phyloP scores from a whole-genome alignment of 345 rosid species.

The Pseudoturritis turrita region DNA sequence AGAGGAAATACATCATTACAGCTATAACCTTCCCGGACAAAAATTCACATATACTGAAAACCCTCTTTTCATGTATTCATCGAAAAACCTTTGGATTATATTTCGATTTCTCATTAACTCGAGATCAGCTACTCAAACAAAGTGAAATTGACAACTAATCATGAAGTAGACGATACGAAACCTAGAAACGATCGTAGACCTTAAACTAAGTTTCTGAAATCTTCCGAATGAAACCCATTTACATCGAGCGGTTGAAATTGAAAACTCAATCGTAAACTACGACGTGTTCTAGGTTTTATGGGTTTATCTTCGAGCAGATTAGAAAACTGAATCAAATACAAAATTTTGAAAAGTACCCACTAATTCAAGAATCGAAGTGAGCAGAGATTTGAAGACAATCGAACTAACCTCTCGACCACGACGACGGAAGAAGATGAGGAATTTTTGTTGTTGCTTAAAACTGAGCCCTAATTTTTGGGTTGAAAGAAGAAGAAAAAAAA shows the following conservation, averaged over 20 bases:
- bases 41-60: background rate
- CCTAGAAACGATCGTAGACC: background rate
- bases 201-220: background rate
- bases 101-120: too few relatives aligned
- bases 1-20: background rate
- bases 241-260: background rate
- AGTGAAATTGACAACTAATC: background rate
- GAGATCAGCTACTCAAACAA: slow-evolving; percentile 3
- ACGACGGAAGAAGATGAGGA: background rate
- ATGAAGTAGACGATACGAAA: background rate
- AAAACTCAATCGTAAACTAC: slow-evolving; percentile 1
- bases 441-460: background rate
- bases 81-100: too few relatives aligned
- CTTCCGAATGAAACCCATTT: background rate
- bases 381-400: background rate
- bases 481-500: background rate
- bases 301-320: background rate
- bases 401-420: background rate
- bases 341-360: slow-evolving; percentile 5
- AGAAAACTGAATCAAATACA: slow-evolving; percentile 1
- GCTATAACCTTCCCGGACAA: background rate
- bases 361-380: background rate
- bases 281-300: background rate
- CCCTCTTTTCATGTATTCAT: too few relatives aligned
- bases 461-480: slow-evolving; percentile 13